These are phyloP conservation scores for Triangularia setosa DNA, from an alignment of 2,329 filamentous ascomycete genomes.

Conservation along the genomic window DNA sequence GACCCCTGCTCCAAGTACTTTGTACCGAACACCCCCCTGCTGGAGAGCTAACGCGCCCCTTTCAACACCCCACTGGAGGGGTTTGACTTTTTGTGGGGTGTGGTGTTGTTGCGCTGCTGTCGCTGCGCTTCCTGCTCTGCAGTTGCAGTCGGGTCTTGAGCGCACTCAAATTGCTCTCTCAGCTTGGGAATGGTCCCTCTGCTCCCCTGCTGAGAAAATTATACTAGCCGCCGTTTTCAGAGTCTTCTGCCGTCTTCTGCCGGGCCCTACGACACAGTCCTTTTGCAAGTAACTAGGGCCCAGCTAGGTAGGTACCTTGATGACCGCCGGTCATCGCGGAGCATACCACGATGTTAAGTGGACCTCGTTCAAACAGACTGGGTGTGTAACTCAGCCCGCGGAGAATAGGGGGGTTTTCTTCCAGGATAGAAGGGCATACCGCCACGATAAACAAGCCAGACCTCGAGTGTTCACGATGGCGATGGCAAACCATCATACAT, in stretches of 20 bases:
- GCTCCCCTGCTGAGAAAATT: constrained; percentile 1
- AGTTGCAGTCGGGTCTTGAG: background rate
- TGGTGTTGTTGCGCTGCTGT: constrained; percentile 9
- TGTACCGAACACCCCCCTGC: constrained; percentile 9
- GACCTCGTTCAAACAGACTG: background rate
- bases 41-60: background rate
- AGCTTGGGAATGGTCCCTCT: background rate
- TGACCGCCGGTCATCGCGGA: constrained; percentile 5
- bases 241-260: constrained; percentile 25
- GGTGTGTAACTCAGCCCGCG: background rate
- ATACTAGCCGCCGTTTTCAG: constrained; percentile 13
- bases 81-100: constrained; percentile 13
- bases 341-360: constrained; percentile 8
- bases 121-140: background rate
- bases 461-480: background rate
- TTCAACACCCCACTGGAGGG: constrained; percentile 2
- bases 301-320: background rate
- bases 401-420: background rate
- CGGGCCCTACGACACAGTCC: constrained; percentile 12
- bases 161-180: background rate
- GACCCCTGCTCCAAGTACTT: background rate
- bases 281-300: background rate
- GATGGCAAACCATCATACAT: background rate
- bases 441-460: background rate
- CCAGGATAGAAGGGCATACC: background rate